Base-by-base conservation (phyloP, 768 basidiomycete genomes). In the Rhodosporidiobolus sp. region DNA sequence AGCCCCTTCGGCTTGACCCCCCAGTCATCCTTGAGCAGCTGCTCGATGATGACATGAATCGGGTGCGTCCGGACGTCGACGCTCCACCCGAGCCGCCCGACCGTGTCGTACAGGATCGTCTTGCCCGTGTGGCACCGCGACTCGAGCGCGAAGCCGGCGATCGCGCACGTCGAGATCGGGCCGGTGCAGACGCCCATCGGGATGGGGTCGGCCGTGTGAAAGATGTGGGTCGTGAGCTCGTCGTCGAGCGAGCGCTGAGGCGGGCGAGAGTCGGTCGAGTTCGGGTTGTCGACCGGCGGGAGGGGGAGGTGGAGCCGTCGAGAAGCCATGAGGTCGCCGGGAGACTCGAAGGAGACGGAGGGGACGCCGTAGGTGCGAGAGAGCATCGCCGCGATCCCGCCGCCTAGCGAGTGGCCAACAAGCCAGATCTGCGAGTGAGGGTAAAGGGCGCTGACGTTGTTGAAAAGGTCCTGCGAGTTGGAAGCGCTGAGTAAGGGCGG, bases 191-290 rank as follows among this genome's bases (percentile, higher is more conserved):
- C 85, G 2, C 90, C 91, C 46, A 90, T 90, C 6, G 94, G 86
- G 48, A 97, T 91, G 0, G 94, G 94, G 84, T 98, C 95, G 30
- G 89, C 94, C 1, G 90, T 97, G 79, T 97, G 90, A 78, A 90
- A 95, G 14, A 97, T 84, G 78, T 97, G 92, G 0, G 89, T 93
- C 53, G 75, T 73, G 28, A 73, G 34, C 61, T 72, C 63, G 69
- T 68, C 67, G 56, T 65, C 63, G 49, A 75, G 38, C 9, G 46
- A 49, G 16, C 67, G 69, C 3, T 10, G 4, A 2, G 65, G 63
- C 12, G 50, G 34, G 43, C 49, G 20, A 11, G 64, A 9, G 32
- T 49, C 16, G n/a, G 60, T 19, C 35, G 65, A 56, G n/a, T 57
- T 62, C 26, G n/a, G 57, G 19, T 46, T 32, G 43, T 67, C 52